These are phyloP conservation scores for Coemansia sp. DNA, from an alignment of 371 early-diverging fungal species.

Conservation along the genomic window DNA sequence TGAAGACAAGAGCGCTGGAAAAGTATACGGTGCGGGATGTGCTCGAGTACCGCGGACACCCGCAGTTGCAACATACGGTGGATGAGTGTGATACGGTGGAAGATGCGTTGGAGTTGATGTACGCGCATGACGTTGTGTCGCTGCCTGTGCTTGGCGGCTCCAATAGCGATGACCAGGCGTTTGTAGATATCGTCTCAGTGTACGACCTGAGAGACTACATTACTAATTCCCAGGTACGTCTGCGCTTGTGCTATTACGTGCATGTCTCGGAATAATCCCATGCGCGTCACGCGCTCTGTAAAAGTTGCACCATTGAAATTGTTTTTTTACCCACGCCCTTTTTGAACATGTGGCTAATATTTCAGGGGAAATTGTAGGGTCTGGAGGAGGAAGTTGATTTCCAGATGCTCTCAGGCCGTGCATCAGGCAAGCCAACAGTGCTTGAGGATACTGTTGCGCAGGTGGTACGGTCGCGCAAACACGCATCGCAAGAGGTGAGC, in stretches of 20 bases:
- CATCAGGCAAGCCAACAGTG: constrained; percentile 36
- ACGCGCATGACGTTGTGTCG: constrained; percentile 34
- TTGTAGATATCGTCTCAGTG: constrained; percentile 42
- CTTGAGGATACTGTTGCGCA: constrained; percentile 33
- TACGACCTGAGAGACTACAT: constrained; percentile 49
- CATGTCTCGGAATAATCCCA: not conserved
- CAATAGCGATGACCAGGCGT: not conserved
- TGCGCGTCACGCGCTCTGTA: not conserved
- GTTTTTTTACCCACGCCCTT: not conserved
- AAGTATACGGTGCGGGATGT: constrained; percentile 41
- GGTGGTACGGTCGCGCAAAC: constrained; percentile 42
- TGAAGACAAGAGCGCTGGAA: constrained; percentile 32
- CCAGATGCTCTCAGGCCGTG: constrained; percentile 37
- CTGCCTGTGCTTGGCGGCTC: constrained; percentile 37
- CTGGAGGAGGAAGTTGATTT: constrained; percentile 40
- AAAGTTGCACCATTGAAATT: not conserved
- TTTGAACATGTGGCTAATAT: not conserved
- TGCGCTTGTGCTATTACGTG: not conserved
- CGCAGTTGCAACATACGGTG: constrained; percentile 30
- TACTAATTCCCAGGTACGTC: constrained; percentile 28
- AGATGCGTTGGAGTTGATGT: constrained; percentile 32
- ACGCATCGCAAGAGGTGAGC: constrained; percentile 38
- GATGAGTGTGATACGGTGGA: constrained; percentile 22
- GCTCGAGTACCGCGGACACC: constrained; percentile 37
- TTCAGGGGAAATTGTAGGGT: constrained; percentile 11